These are phyloP conservation scores for Calonectria naviculata DNA, from an alignment of 2,329 filamentous ascomycete genomes.

Conservation along the genomic window DNA sequence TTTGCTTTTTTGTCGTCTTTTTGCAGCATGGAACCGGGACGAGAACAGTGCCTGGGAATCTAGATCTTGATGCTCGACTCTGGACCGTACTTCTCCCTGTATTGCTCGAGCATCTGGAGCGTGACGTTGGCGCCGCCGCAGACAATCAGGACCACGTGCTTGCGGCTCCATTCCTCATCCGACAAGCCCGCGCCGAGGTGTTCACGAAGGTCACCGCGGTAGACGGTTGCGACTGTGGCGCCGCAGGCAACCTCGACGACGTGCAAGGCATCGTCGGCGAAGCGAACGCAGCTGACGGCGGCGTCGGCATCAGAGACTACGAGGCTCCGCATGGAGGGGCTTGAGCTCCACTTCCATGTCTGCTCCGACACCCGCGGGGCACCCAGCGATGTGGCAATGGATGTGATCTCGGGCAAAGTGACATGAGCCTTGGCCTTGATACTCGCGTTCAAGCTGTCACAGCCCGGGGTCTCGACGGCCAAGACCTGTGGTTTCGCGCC, in stretches of 20 bases:
- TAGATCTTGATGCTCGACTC: slow-evolving; percentile 46
- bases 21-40: not conserved
- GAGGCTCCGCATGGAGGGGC: slow-evolving; percentile 48
- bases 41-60: not conserved
- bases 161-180: slow-evolving; percentile 70
- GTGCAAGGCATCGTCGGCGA: slow-evolving; percentile 84
- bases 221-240: slow-evolving; percentile 78
- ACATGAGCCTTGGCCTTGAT: slow-evolving; percentile 67
- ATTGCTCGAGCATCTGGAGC: slow-evolving; percentile 69
- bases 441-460: slow-evolving; percentile 75
- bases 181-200: slow-evolving; percentile 64
- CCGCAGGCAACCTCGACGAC: slow-evolving; percentile 90
- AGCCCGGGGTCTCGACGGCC: slow-evolving; percentile 81
- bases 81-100: slow-evolving; percentile 58
- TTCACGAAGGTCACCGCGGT: slow-evolving; percentile 71
- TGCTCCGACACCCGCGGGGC: slow-evolving; percentile 76
- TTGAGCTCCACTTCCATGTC: slow-evolving; percentile 73
- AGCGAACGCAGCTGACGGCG: slow-evolving; percentile 78
- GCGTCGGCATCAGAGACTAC: slow-evolving; percentile 71
- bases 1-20: not conserved
- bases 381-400: slow-evolving; percentile 79
- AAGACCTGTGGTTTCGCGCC: slow-evolving; percentile 63
- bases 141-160: slow-evolving; percentile 84
- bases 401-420: slow-evolving; percentile 78
- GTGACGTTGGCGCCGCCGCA: slow-evolving; percentile 82